Base-by-base conservation (phyloP, 345 rosid genomes). In the Corchorus capsularis region DNA sequence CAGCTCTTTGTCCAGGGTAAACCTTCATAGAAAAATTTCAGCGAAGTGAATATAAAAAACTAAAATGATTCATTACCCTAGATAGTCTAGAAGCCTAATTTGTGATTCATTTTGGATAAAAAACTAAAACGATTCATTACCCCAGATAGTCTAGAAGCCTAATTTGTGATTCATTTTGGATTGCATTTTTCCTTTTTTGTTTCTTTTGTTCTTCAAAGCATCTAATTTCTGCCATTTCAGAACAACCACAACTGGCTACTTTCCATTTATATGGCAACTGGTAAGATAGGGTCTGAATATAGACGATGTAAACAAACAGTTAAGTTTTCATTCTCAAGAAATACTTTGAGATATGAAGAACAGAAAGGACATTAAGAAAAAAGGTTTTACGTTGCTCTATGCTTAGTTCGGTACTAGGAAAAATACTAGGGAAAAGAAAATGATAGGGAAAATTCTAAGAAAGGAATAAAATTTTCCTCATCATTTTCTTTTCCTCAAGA, bases 1-100 rank as follows among this genome's bases (percentile, higher is more conserved):
- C 97, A 83, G 92, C 88, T 74, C 98, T 84, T 79, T 82, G 61
- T 81, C 99, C 98, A 0, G 99, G 99, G 85, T 93, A 95, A 68
- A 94, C 99, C 99, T 94, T 79, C 72, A 89, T 54, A 39, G 52
- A 77, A 73, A 32, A 79, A 61, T 52, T 5, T 69, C 64, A 54
- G 75, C 64, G 78, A 13, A 75, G 17, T 32, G 47, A 63, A 67
- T 27, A 34, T 32, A 54, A 41, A 20, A 46, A 63, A 74, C 32
- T 1, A 13, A 35, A 57, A 27, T 41, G 41, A 46, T 9, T 43
- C 63, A 41, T 20, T 63, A 32, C 68, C 70, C 11, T 32, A n/a
- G 32, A 57, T 53, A 11, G 62, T 19, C 49, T 34, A 53, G 17
- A 11, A 53, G 47, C 4, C 61, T 53, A 70, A 53, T 22, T 67